Conservation (phyloP, 495 filamentous ascomycete species). For the Penicillium dipodomyicola region DNA sequence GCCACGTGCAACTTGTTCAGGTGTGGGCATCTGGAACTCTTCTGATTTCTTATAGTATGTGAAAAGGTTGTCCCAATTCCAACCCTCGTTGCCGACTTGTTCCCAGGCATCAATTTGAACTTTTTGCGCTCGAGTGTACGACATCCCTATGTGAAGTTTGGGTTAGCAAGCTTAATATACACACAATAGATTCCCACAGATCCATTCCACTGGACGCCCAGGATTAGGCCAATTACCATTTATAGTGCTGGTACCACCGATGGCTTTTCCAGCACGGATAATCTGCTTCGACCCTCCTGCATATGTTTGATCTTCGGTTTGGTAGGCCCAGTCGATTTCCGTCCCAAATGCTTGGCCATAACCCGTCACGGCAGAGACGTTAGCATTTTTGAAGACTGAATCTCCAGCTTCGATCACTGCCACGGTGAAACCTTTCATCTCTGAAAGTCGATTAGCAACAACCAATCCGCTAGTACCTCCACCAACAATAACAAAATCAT, state of each 20-base stretch:
- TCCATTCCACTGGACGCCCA: too few relatives aligned
- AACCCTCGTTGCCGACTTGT: constrained; percentile 59
- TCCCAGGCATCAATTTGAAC: constrained; percentile 55
- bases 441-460: constrained; percentile 51
- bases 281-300: constrained; percentile 35
- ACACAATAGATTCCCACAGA: too few relatives aligned
- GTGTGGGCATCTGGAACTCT: constrained; percentile 35
- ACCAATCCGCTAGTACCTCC: constrained; percentile 53
- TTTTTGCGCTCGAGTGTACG: constrained; percentile 40
- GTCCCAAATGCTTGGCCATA: constrained; percentile 42
- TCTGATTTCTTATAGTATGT: constrained; percentile 56
- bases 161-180: neutral
- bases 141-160: constrained; percentile 37
- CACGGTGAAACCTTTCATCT: constrained; percentile 43
- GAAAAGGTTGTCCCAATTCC: constrained; percentile 58
- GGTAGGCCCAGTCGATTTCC: constrained; percentile 52
- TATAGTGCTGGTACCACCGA: constrained; percentile 53
- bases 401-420: constrained; percentile 55
- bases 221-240: constrained; percentile 36
- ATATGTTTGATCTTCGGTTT: constrained; percentile 42
- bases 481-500: constrained; percentile 50
- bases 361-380: constrained; percentile 43
- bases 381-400: constrained; percentile 47
- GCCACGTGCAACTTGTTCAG: constrained; percentile 38
- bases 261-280: constrained; percentile 46